phyloP scores from a whole-genome alignment of 1,284 basidiomycete species.

The Trametes versicolor region DNA sequence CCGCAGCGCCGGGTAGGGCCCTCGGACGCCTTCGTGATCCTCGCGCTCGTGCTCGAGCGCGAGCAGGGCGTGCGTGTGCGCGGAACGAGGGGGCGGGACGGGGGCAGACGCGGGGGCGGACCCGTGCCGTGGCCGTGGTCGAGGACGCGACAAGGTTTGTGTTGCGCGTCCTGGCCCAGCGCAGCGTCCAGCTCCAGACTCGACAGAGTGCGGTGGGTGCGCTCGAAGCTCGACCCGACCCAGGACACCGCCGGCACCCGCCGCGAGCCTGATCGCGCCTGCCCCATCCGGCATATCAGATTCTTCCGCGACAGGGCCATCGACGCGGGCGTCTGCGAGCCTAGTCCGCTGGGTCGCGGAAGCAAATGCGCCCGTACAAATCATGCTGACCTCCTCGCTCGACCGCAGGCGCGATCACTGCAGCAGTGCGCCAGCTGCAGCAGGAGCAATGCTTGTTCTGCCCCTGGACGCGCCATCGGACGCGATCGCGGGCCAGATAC shows the following conservation, averaged over 20 bases:
- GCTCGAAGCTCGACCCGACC: background rate
- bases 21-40: slow-evolving; percentile 4
- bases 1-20: slow-evolving; percentile 10
- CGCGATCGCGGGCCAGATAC: slow-evolving; percentile 11
- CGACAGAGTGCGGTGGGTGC: slow-evolving; percentile 3
- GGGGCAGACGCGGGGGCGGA: background rate
- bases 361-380: slow-evolving; percentile 35
- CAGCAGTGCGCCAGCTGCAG: background rate
- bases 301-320: slow-evolving; percentile 28
- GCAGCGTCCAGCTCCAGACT: background rate
- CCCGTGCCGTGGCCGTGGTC: slow-evolving; percentile 10
- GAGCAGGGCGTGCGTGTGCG: background rate
- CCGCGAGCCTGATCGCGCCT: slow-evolving; percentile 15
- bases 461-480: slow-evolving; percentile 11
- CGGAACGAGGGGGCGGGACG: slow-evolving; percentile 27
- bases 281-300: slow-evolving; percentile 29
- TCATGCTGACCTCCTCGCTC: slow-evolving; percentile 21
- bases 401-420: slow-evolving; percentile 11
- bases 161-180: background rate
- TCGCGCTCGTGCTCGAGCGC: slow-evolving; percentile 10
- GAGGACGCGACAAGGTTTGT: background rate
- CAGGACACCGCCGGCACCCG: slow-evolving; percentile 12
- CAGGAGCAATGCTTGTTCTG: background rate
- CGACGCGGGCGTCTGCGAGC: background rate
- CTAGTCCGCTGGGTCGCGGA: slow-evolving; percentile 30